Evolutionary conservation across 129 eudicot species (phyloP), one percentile per base, ranked within the genome.

Genomic region (Lactuca sativa): DNA sequence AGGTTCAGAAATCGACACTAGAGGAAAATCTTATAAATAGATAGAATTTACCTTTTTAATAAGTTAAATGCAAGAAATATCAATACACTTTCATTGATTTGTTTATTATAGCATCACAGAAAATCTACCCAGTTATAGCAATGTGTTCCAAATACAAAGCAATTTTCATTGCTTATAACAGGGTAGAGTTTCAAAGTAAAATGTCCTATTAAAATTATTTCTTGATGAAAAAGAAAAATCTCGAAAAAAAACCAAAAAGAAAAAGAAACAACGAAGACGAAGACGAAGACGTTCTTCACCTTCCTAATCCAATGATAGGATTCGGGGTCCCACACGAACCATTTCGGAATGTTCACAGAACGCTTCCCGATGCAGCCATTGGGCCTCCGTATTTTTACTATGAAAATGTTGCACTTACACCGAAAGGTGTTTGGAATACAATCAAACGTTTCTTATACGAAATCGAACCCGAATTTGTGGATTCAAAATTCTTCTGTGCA

Each of bases 381-480:
- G 86, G 86, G 51, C 83, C 77, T 0, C 87, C 83, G 0, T 82
- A 21, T 51, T 82, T 82, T 40, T 74, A 70, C 56, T 82, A 74
- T 5, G 83, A 78, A 48, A 82, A 82, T 40, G 87, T 82, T 1
- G 87, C 83, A 0, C 52, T 64, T 12, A 55, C 81, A 0, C 83
- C 86, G 11, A 70, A 59, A 54, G 83, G 83, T 0, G 78, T 62
- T 0, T 83, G 82, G 88, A 41, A 16, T 2, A 71, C 58, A 15
- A 75, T 83, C 1, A 53, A 66, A 3, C 58, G 70, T 7, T 59
- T 59, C 38, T 32, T 83, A 9, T 74, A 78, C 13, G 82, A 75
- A 11, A 66, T 83, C 11, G 70, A 66, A 14, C 87, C 87, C 1
- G 87, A 83, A 44, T 83, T 83, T 18, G 87, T 83, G 12, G 82